Base-by-base conservation (phyloP, 192 early-diverging fungal species). In the Spizellomyces sp. region DNA sequence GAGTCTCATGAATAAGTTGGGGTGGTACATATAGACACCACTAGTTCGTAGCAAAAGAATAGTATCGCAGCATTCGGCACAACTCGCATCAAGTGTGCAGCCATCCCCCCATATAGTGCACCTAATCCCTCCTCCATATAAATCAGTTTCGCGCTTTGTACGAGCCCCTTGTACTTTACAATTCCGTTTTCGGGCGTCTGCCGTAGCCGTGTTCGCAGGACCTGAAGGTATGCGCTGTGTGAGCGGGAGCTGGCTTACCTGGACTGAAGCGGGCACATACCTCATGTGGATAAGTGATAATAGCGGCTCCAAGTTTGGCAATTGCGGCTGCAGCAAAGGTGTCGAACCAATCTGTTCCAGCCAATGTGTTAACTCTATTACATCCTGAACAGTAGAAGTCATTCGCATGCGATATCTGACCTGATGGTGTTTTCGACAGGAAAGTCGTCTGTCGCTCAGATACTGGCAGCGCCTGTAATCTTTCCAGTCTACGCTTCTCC, bases 61-160 rank as follows among this genome's bases (percentile, higher is more conserved):
- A 98, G 88, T 64, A 96, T 96, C 7, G 94, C 91, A 0, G 96
- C 95, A 77, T 98, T 98, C 0, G 96, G 96, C 8, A 98, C 95
- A 0, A 95, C 94, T 57, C 96, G 88, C 84, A 96, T 80, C 60
- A 99, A 80, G 80, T 98, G 95, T 3, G 95, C 92, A 12, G 93
- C 90, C 86, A 99, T 86, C n/a, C 96, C 96, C 56, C 95, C 94
- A 69, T 99, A 99, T 19, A 99, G 77, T 3, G 92, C 93, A 14
- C 79, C 79, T 6, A 94, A 45, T 50, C 96, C 95, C 76, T 99
- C 96, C 66, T 96, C 92, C 22, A 64, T 74, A 45, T 85, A 80
- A 27, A 94, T 89, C 52, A 80, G 54, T 17, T 71, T 74, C 4
- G 79, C 77, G n/a, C 61, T 62, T 66, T 87, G 85, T 47, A 42